Evolutionary conservation across 805 yeast genomes (phyloP).

Genomic region (Lipomyces spencermartinsiae): DNA sequence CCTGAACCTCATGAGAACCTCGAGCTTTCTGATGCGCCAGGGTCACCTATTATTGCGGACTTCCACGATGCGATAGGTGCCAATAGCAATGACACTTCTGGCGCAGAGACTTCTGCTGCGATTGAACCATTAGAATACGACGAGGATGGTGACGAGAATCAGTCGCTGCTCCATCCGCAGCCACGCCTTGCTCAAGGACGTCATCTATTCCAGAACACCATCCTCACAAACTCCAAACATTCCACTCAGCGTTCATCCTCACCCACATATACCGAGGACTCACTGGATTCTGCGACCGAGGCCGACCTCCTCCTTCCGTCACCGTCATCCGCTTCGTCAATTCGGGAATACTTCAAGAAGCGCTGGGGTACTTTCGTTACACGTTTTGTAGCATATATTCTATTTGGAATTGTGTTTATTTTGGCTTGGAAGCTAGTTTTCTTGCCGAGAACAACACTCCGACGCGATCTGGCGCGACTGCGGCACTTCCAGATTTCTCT

Average conservation of each 20-base stretch:
- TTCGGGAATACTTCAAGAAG: slow-evolving; percentile 11
- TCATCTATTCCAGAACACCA: slow-evolving; percentile 19
- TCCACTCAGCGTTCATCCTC: neutral
- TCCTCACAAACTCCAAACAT: slow-evolving; percentile 2
- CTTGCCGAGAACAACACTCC: slow-evolving; percentile 81
- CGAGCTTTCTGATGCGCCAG: slow-evolving; percentile 25
- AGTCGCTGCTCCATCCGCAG: slow-evolving; percentile 27
- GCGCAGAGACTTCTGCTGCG: slow-evolving; percentile 5
- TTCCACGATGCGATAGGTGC: slow-evolving; percentile 20
- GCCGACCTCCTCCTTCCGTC: slow-evolving; percentile 38
- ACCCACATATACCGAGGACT: slow-evolving; percentile 11
- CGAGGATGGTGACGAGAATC: slow-evolving; percentile 30
- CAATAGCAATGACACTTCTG: neutral
- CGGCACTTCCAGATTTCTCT: slow-evolving; percentile 70
- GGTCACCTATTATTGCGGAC: slow-evolving; percentile 32
- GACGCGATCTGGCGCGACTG: slow-evolving; percentile 77
- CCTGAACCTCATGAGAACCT: neutral
- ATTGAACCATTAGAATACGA: slow-evolving; percentile 37
- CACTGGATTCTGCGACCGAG: slow-evolving; percentile 26
- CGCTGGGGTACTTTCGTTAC: slow-evolving; percentile 38
- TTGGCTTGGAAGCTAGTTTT: slow-evolving; percentile 70
- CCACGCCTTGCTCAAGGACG: slow-evolving; percentile 25
- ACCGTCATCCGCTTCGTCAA: slow-evolving; percentile 34
- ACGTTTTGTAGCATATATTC: slow-evolving; percentile 54
- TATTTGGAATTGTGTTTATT: slow-evolving; percentile 59